phyloP scores from a whole-genome alignment of 2,329 filamentous ascomycete species.

The Ophiostoma pallidulum region DNA sequence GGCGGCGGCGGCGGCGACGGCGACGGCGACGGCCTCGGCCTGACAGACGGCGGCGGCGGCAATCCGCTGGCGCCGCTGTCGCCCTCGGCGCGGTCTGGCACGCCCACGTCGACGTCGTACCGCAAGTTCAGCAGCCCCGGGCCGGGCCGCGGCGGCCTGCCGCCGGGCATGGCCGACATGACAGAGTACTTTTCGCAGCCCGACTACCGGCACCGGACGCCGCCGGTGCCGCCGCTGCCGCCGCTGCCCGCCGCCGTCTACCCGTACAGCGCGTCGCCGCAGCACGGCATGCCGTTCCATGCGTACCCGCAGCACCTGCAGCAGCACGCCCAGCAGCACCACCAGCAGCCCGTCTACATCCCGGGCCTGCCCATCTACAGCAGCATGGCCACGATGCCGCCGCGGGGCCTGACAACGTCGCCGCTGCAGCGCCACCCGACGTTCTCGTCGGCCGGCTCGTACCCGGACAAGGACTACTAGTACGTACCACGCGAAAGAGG shows the following conservation, averaged over 20 bases:
- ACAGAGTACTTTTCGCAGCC: conserved; percentile 1
- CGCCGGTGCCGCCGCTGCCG: background rate
- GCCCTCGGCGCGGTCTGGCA: background rate
- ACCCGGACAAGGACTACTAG: conserved; percentile 13
- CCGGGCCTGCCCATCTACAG: conserved; percentile 8
- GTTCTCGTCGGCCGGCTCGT: conserved; percentile 6
- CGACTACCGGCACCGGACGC: conserved; percentile 5
- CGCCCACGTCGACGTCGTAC: background rate
- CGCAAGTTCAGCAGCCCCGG: too few relatives aligned
- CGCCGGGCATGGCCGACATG: background rate
- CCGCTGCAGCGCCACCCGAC: conserved; percentile 8
- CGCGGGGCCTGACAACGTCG: background rate
- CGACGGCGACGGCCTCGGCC: background rate
- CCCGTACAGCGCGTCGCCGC: too few relatives aligned
- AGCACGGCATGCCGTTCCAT: too few relatives aligned
- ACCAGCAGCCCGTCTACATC: background rate
- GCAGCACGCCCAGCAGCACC: background rate
- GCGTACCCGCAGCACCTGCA: background rate
- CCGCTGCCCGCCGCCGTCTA: too few relatives aligned
- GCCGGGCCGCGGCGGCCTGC: background rate
- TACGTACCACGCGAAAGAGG: too few relatives aligned
- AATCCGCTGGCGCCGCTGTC: background rate
- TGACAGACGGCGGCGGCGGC: too few relatives aligned
- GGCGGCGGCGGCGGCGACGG: background rate
- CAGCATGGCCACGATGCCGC: background rate